Conservation (phyloP, 2,329 filamentous ascomycete genomes). For the Aureobasidium lini region DNA sequence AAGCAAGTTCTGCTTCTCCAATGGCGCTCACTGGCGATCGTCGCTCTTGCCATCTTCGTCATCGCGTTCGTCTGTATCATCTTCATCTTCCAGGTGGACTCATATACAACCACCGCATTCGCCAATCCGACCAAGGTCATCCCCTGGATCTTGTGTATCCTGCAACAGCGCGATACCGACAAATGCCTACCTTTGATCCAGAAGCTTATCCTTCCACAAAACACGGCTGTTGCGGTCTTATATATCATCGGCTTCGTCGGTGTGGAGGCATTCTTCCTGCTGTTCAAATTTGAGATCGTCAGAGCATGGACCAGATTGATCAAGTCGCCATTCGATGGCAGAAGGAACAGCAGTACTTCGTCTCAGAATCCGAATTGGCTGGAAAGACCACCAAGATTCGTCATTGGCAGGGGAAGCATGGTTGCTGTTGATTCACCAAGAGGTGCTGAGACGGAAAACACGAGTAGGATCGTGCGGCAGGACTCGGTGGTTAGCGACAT, state of each 20-base stretch:
- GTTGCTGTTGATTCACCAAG: not conserved
- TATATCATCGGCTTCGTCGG: conserved; percentile 22
- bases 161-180: conserved; percentile 19
- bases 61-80: conserved; percentile 21
- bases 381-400: not conserved
- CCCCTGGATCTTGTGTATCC: conserved; percentile 23
- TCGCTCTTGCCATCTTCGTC: conserved; percentile 61
- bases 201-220: conserved; percentile 19
- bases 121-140: conserved; percentile 18
- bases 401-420: not conserved
- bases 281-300: conserved; percentile 19
- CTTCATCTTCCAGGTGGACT: conserved; percentile 21
- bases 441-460: not conserved
- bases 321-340: conserved; percentile 12
- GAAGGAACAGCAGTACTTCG: conserved; percentile 7
- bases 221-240: conserved; percentile 19
- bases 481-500: not conserved
- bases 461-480: not conserved
- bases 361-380: not conserved
- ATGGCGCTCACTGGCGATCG: conserved; percentile 75
- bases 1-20: conserved; percentile 72
- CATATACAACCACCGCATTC: conserved; percentile 18
- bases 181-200: conserved; percentile 18
- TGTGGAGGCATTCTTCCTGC: conserved; percentile 20
- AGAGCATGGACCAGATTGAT: conserved; percentile 19